Percentiles rank a stretch among this genome's conserved stretches.
These are phyloP conservation scores for Boletales sp. DNA, from an alignment of 768 basidiomycete species.

Conservation along the genomic window DNA sequence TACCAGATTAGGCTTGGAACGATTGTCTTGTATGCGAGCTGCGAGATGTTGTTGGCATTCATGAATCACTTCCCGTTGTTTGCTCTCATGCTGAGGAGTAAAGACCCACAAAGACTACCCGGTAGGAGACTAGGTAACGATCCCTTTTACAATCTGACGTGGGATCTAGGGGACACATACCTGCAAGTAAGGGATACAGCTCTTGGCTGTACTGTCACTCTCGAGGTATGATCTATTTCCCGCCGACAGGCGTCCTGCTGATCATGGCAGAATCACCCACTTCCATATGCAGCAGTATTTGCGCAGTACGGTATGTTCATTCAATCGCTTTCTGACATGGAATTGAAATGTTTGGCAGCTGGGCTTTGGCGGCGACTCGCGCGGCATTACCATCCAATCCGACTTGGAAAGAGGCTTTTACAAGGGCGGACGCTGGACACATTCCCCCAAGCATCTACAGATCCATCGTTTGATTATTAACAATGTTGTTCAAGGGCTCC, in stretches of 20 bases:
- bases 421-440: conserved; percentile 47
- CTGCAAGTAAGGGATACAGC: conserved; percentile 24
- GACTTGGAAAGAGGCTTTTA: conserved; percentile 46
- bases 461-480: conserved; percentile 5
- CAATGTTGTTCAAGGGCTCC: conserved; percentile 10
- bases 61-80: conserved; percentile 95
- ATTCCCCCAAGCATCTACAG: conserved; percentile 34
- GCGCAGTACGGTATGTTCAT: conserved; percentile 48
- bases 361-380: conserved; percentile 48
- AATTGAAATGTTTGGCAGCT: conserved; percentile 30
- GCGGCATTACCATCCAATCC: conserved; percentile 56
- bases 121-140: conserved; percentile 39
- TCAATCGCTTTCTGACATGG: neutral
- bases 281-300: conserved; percentile 50
- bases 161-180: conserved; percentile 25
- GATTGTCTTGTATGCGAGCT: conserved; percentile 54
- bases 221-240: conserved; percentile 14
- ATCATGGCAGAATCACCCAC: conserved; percentile 46
- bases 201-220: conserved; percentile 16
- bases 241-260: neutral
- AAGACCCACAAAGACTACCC: conserved; percentile 81
- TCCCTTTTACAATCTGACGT: neutral
- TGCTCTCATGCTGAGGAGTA: conserved; percentile 75
- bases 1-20: conserved; percentile 50
- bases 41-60: conserved; percentile 68